Evolutionary conservation across 164 flowering plant genomes (phyloP).

Genomic region (Vitis rupestris): DNA sequence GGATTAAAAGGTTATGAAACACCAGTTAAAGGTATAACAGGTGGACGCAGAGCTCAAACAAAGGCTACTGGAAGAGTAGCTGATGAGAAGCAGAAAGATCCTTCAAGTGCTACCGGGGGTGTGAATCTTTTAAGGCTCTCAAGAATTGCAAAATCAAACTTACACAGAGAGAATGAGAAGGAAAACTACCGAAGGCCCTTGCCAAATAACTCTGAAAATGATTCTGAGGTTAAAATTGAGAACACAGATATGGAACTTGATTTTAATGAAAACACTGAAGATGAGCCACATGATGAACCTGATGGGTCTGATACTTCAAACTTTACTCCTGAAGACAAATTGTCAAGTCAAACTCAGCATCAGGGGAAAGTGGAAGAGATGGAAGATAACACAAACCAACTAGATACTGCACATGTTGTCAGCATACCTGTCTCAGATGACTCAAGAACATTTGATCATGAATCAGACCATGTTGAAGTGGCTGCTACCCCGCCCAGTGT

Average conservation of each 20-base stretch:
- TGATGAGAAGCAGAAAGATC: slow-evolving; percentile 62
- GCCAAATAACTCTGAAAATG: slow-evolving; percentile 67
- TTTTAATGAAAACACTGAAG: slow-evolving; percentile 83
- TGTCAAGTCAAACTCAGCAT: slow-evolving; percentile 32
- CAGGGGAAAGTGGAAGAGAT: slow-evolving; percentile 39
- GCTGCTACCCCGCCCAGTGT: slow-evolving; percentile 61
- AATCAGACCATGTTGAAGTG: slow-evolving; percentile 50
- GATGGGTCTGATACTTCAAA: slow-evolving; percentile 54
- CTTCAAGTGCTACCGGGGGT: slow-evolving; percentile 50
- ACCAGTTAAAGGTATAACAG: slow-evolving; percentile 54
- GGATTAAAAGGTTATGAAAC: slow-evolving; percentile 54
- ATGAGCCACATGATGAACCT: slow-evolving; percentile 69
- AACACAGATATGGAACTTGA: slow-evolving; percentile 99
- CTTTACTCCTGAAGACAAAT: slow-evolving; percentile 36
- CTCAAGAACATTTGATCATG: slow-evolving; percentile 38
- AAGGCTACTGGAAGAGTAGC: slow-evolving; percentile 50
- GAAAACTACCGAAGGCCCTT: slow-evolving; percentile 91
- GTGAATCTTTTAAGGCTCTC: slow-evolving; percentile 89
- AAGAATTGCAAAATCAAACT: slow-evolving; percentile 89
- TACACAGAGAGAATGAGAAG: slow-evolving; percentile 90
- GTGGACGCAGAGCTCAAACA: slow-evolving; percentile 52
- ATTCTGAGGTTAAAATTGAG: slow-evolving; percentile 84
- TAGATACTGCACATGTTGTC: slow-evolving; percentile 26
- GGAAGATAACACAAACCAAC: slow-evolving; percentile 22
- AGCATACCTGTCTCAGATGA: slow-evolving; percentile 39